phyloP scores from a whole-genome alignment of 495 filamentous ascomycete species.

The Penicillium waksmanii region DNA sequence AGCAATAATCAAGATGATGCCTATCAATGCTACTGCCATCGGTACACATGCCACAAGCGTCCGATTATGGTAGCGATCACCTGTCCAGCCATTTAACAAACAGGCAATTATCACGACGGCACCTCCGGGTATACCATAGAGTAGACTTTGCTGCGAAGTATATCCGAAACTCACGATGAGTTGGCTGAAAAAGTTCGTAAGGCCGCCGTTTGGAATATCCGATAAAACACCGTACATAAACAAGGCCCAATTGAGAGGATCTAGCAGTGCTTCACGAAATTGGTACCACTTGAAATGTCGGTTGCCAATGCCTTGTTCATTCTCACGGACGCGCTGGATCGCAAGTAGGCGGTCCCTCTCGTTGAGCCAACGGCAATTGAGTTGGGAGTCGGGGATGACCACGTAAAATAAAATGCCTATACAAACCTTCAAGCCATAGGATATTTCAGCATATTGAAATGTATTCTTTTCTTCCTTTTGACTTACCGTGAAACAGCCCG shows the following conservation, averaged over 20 bases:
- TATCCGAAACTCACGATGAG: slow-evolving; percentile 22
- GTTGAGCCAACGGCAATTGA: slow-evolving; percentile 64
- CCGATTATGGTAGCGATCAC: not conserved
- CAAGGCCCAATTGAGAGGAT: slow-evolving; percentile 64
- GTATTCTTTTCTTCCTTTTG: not conserved
- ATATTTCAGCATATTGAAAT: not conserved
- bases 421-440: slow-evolving; percentile 1
- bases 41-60: slow-evolving; percentile 35
- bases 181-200: slow-evolving; percentile 71
- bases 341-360: slow-evolving; percentile 59
- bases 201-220: slow-evolving; percentile 65
- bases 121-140: not conserved
- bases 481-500: slow-evolving; percentile 57
- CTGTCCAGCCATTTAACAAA: not conserved
- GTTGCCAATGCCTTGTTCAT: slow-evolving; percentile 67
- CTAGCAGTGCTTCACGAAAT: slow-evolving; percentile 54
- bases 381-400: slow-evolving; percentile 65
- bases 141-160: not conserved
- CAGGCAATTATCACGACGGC: not conserved
- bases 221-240: slow-evolving; percentile 58
- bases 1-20: slow-evolving; percentile 65
- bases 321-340: slow-evolving; percentile 59
- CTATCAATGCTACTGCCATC: slow-evolving; percentile 38
- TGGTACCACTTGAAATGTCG: slow-evolving; percentile 65
- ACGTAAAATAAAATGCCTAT: slow-evolving; percentile 60